Conservation (phyloP, 2,329 filamentous ascomycete species). For the Fusarium hainanense region DNA sequence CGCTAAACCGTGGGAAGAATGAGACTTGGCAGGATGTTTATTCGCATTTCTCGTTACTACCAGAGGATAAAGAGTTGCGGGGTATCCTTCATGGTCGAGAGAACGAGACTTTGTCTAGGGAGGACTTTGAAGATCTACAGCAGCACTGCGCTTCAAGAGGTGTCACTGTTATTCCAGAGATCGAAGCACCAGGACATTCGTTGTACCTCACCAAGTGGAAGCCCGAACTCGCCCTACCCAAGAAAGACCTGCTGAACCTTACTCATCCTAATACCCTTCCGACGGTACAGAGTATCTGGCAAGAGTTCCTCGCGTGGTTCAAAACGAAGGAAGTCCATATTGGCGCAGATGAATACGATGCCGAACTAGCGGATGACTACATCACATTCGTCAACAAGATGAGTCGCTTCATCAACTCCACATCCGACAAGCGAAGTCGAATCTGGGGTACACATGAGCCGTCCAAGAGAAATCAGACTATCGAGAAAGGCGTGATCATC, state of each 20-base stretch:
- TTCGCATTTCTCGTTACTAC: conserved; percentile 17
- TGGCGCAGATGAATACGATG: conserved; percentile 21
- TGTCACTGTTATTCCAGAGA: conserved; percentile 7
- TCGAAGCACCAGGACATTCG: conserved; percentile 8
- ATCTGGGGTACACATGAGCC: conserved; percentile 23
- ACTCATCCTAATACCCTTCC: conserved; percentile 3
- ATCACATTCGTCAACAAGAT: conserved; percentile 26
- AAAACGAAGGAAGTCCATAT: conserved; percentile 18
- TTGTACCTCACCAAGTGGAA: conserved; percentile 29
- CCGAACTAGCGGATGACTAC: conserved; percentile 22
- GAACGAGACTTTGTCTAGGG: conserved; percentile 10
- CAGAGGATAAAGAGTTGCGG: neutral
- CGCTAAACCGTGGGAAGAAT: conserved; percentile 23
- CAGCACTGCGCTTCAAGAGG: conserved; percentile 17
- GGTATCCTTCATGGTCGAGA: conserved; percentile 20
- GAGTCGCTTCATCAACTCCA: conserved; percentile 22
- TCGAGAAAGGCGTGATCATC: conserved; percentile 7
- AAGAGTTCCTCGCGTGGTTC: conserved; percentile 20
- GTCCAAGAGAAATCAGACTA: conserved; percentile 15
- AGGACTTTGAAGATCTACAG: conserved; percentile 4
- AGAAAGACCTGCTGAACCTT: conserved; percentile 13
- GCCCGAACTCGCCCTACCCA: conserved; percentile 8
- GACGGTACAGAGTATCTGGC: conserved; percentile 16
- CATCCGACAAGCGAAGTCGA: conserved; percentile 3
- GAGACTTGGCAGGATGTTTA: conserved; percentile 23